Evolutionary conservation across 441 rosid species (phyloP), one percentile per base, ranked within the genome.

Genomic region (Isatis lusitanica): DNA sequence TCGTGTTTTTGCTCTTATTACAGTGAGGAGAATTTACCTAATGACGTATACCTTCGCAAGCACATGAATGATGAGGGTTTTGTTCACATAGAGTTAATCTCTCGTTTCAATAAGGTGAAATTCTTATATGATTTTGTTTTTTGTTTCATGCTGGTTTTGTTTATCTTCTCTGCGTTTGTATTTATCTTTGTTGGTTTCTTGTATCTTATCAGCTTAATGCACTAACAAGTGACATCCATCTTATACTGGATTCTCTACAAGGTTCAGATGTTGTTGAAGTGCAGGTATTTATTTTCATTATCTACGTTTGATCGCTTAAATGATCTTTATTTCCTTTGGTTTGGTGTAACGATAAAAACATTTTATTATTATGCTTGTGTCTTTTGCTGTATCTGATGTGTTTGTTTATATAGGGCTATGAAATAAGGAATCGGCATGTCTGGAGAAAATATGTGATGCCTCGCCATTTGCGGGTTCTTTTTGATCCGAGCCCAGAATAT

Each of bases 21-120:
- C 82, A 93, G 98, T 84, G 68, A 81, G 9, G 88, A 84, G 59
- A 93, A 89, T 80, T 86, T 93, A 68, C 60, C 82, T 40, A 82
- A 50, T 56, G 98, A 91, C 52, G 70, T 63, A 50, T 88, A 61
- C 83, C 75, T 93, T 86, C 85, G 96, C 76, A 82, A 65, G 70
- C 84, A 80, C 71, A 93, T 93, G 98, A 88, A 91, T 86, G 91
- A 81, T 3, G 85, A 85, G 46, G 97, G 98, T 62, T 92, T 90
- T 91, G 98, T 93, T 74, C 80, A 90, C 38, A 74, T 93, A 67
- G 70, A 71, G 56, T 74, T 91, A 56, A 89, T 93, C 63, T 91
- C 98, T 16, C 81, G 90, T 74, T 93, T 93, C 84, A 89, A 83
- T 6, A 89, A 82, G 81, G 98, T 93, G 57, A 84, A 85, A 66